Conservation (phyloP, 164 flowering plant genomes). For the Chloranthus sessilifolius region DNA sequence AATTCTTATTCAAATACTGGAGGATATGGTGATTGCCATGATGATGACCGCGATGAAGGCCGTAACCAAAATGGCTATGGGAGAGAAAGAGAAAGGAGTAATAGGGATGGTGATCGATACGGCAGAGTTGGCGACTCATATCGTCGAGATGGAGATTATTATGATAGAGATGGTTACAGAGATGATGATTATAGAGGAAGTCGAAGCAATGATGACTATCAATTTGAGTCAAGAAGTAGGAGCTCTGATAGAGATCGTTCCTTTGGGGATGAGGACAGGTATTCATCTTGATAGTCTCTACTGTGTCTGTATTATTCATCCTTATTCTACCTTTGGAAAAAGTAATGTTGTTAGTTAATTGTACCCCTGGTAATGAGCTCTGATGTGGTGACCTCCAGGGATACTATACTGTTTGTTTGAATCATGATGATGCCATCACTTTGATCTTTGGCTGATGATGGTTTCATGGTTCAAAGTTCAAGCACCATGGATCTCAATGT, state of each 20-base stretch:
- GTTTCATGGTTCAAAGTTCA: no score
- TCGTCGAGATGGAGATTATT: constrained; percentile 57
- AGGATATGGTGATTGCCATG: constrained; percentile 57
- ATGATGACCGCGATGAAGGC: constrained; percentile 55
- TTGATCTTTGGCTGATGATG: no score
- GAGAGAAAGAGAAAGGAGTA: constrained; percentile 55
- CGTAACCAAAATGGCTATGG: constrained; percentile 71
- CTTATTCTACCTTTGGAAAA: no score
- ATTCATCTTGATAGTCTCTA: constrained; percentile 88
- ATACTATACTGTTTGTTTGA: no score
- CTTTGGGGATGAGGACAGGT: constrained; percentile 72
- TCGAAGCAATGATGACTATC: constrained; percentile 53
- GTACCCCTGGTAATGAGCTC: no score
- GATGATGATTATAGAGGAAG: constrained; percentile 69
- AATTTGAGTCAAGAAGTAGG: constrained; percentile 63
- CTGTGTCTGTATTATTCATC: no score
- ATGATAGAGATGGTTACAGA: constrained; percentile 53
- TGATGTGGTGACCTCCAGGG: no score
- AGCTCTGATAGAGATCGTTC: constrained; percentile 61
- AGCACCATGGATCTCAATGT: no score
- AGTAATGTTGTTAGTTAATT: no score
- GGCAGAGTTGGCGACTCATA: constrained; percentile 56
- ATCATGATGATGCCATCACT: no score
- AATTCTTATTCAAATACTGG: constrained; percentile 44
- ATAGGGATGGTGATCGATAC: constrained; percentile 69